Percentiles rank a stretch among this genome's conserved stretches.
Conservation (phyloP, 2,329 filamentous ascomycete species). For the Stagonosporopsis chrysanthemi region DNA sequence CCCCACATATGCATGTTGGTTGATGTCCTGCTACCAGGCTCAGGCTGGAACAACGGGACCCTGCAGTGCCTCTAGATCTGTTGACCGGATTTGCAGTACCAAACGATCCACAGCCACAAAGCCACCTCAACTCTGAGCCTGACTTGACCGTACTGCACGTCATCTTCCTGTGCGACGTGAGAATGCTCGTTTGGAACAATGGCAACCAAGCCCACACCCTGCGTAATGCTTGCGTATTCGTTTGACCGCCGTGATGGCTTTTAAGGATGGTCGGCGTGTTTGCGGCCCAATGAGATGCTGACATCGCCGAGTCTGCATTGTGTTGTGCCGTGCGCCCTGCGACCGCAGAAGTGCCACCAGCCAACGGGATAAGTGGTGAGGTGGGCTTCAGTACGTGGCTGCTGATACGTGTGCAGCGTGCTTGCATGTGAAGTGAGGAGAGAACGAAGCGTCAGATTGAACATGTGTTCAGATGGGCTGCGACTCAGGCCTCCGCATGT, state of each 20-base stretch:
- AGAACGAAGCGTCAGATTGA: constrained; percentile 3
- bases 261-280: constrained; percentile 2
- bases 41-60: not conserved
- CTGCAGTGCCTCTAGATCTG: not conserved
- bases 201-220: constrained; percentile 1
- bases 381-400: constrained; percentile 10
- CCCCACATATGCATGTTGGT: not conserved
- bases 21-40: not conserved
- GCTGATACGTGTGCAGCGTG: constrained; percentile 11
- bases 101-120: not conserved
- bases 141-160: constrained; percentile 6
- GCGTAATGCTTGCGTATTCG: constrained; percentile 4
- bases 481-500: constrained; percentile 4
- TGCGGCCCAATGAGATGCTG: constrained; percentile 4
- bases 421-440: constrained; percentile 15
- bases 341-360: constrained; percentile 13
- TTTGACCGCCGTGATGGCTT: constrained; percentile 3
- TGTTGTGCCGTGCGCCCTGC: constrained; percentile 13
- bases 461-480: constrained; percentile 1
- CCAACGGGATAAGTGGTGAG: constrained; percentile 3
- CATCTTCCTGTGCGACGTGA: constrained; percentile 7
- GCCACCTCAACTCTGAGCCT: constrained; percentile 5
- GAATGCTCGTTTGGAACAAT: constrained; percentile 5
- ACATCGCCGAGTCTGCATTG: not conserved
- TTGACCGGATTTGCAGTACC: constrained; percentile 6